Conservation (phyloP, 129 eudicot genomes). For the Helianthus tuberosus region DNA sequence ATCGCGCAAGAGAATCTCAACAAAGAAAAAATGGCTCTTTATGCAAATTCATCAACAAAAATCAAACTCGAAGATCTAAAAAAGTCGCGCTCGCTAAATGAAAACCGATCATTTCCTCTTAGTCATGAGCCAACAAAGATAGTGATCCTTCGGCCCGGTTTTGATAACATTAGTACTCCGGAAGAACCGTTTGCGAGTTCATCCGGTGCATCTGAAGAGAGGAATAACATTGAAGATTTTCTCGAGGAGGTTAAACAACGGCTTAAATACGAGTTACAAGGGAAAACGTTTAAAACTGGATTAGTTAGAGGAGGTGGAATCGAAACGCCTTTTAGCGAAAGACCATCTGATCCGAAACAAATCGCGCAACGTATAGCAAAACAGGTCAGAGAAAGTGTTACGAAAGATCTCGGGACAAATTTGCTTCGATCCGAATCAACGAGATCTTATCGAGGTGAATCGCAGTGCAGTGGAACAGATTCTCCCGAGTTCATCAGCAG, state of each 20-base stretch:
- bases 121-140: slow-evolving; percentile 68
- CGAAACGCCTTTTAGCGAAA: slow-evolving; percentile 80
- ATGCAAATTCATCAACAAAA: slow-evolving; percentile 48
- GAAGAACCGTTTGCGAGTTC: slow-evolving; percentile 77
- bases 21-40: slow-evolving; percentile 65
- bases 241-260: slow-evolving; percentile 94
- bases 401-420: slow-evolving; percentile 58
- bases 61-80: slow-evolving; percentile 29
- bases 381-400: slow-evolving; percentile 69
- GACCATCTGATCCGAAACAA: slow-evolving; percentile 66
- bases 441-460: slow-evolving; percentile 71
- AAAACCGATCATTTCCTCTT: slow-evolving; percentile 25
- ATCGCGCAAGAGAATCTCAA: slow-evolving; percentile 85
- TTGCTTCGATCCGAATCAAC: slow-evolving; percentile 82
- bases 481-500: slow-evolving; percentile 79
- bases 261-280: slow-evolving; percentile 74
- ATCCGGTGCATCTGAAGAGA: slow-evolving; percentile 69
- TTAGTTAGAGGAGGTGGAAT: slow-evolving; percentile 80
- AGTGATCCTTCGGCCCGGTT: slow-evolving; percentile 81
- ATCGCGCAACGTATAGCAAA: slow-evolving; percentile 66
- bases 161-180: slow-evolving; percentile 44
- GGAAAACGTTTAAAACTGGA: slow-evolving; percentile 43
- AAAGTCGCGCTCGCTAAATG: slow-evolving; percentile 31
- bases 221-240: slow-evolving; percentile 84
- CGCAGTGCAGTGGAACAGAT: slow-evolving; percentile 49